These are phyloP conservation scores for Rheum nobile DNA, from an alignment of 148 eudicot species.

Conservation along the genomic window DNA sequence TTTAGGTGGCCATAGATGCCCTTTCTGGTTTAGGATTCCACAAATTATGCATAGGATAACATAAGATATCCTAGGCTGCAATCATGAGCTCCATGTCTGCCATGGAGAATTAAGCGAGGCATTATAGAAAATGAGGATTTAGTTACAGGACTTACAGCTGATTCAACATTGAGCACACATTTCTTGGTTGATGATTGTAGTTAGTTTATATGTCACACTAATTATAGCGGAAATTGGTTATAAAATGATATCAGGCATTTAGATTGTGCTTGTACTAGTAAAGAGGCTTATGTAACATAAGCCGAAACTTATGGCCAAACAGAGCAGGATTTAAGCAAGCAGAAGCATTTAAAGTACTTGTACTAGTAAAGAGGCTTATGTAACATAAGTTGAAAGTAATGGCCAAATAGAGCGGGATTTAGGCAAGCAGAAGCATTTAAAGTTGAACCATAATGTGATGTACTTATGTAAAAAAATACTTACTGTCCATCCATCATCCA, in stretches of 20 bases:
- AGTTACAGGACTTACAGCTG: neutral
- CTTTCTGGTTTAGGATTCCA: neutral
- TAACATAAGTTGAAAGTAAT: neutral
- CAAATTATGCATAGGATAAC: neutral
- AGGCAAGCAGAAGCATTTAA: neutral
- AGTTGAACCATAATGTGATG: neutral
- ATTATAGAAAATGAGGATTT: neutral
- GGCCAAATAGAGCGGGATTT: neutral
- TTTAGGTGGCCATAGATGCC: neutral
- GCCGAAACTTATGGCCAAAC: neutral
- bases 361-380: neutral
- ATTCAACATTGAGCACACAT: neutral
- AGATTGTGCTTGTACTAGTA: neutral
- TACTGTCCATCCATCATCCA: constrained; percentile 36
- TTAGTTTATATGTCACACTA: neutral
- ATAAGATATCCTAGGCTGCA: neutral
- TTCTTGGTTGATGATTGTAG: no score
- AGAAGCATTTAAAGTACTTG: neutral
- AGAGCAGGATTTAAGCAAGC: neutral
- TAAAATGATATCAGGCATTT: neutral
- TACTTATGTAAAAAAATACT: constrained; percentile 12
- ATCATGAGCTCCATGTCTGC: neutral
- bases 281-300: neutral
- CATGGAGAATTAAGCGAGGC: neutral
- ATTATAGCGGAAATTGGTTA: neutral